Percentiles rank a stretch among this genome's conserved stretches.
Evolutionary conservation across 257 asterid genomes (phyloP).

Genomic region (Jasminum sambac): DNA sequence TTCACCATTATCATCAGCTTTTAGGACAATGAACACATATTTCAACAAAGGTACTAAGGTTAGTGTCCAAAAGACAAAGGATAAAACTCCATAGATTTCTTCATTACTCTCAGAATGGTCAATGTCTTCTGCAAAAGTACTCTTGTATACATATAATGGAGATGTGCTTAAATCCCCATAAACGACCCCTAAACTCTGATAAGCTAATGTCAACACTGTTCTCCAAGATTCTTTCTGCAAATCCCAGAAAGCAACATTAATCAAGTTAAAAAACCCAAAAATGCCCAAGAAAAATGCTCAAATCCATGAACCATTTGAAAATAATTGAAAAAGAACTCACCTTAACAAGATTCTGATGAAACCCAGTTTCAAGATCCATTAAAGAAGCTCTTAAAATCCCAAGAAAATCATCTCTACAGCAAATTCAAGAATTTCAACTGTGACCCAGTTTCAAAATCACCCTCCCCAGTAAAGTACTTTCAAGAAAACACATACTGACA

Average conservation of each 20-base stretch:
- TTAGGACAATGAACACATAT: conserved; percentile 80
- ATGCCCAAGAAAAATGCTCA: background rate
- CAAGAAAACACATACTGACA: conserved; percentile 24
- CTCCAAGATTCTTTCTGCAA: conserved; percentile 82
- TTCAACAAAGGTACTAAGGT: conserved; percentile 81
- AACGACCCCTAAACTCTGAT: conserved; percentile 90
- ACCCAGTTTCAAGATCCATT: conserved; percentile 79
- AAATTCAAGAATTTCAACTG: conserved; percentile 34
- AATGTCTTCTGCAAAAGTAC: conserved; percentile 84
- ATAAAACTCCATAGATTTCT: conserved; percentile 87
- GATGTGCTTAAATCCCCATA: conserved; percentile 94
- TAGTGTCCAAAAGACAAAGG: conserved; percentile 85
- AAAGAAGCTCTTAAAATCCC: conserved; percentile 36
- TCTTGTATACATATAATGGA: conserved; percentile 81
- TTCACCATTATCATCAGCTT: conserved; percentile 94
- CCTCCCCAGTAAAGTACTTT: conserved; percentile 32
- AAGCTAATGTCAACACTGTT: conserved; percentile 67
- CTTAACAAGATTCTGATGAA: conserved; percentile 52
- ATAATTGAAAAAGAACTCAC: conserved; percentile 32
- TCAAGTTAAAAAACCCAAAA: background rate
- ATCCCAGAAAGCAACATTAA: conserved; percentile 11
- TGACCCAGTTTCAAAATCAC: conserved; percentile 35
- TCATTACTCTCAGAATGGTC: conserved; percentile 76
- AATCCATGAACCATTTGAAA: background rate
- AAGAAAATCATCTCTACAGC: conserved; percentile 41